Base-by-base conservation (phyloP, 2,329 filamentous ascomycete species). In the Aphanoascus verrucosus region DNA sequence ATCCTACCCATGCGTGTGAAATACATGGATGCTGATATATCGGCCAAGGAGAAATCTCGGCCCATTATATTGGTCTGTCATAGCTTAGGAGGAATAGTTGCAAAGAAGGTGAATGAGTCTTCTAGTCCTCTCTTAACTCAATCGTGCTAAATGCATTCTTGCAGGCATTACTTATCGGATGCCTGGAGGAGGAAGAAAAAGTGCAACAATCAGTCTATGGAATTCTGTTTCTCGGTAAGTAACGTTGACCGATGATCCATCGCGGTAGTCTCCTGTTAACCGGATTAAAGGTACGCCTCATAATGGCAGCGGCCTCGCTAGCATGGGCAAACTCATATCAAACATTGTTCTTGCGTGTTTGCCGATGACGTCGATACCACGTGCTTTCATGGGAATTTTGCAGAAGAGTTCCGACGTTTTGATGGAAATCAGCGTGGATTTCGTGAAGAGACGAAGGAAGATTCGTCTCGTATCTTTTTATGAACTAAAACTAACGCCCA, bases 371-470 rank as follows among this genome's bases (percentile, higher is more conserved):
- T 3, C 37, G 3, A 35, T 28, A 28, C 23, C 23, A 28, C 23
- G 23, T 7, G 23, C 23, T n/a, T 28, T 28, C 23, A 28, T 28
- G 23, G 23, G 7, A 28, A 31, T 15, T 77, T 66, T 83, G 14
- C 70, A 76, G 55, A 70, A 72, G 54, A 72, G 67, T 17, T 72
- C 68, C 5, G 69, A 71, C 48, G 64, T 63, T 20, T 58, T 72
- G 15, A 66, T 70, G 58, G 67, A 69, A 49, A 68, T 71, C 58
- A 69, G 63, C 5, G 67, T 68, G 55, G 59, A 67, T 45, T 72
- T 71, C 23, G 23, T 55, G 20, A 46, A 55, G 23, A 38, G 28
- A 23, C 20, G 37, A 12, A 48, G 31, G 14, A 53, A 40, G 4
- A 23, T 54, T 15, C 51, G 48, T 54, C 20, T 55, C 19, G 51